Evolutionary conservation across 805 yeast genomes (phyloP).

Genomic region (Millerozyma acaciae): DNA sequence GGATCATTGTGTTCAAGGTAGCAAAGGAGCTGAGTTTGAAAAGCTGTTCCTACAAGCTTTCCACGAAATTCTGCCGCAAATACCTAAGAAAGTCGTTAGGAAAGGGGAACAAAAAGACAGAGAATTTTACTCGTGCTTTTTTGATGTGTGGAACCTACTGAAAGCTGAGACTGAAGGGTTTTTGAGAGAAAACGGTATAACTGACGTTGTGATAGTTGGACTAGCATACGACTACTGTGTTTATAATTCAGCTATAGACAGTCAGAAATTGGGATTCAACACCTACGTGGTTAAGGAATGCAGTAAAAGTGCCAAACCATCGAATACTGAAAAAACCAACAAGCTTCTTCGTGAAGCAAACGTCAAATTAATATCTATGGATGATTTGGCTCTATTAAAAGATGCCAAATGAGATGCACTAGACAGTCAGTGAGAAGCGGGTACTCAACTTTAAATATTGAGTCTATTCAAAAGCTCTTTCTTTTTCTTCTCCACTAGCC

Average conservation of each 20-base stretch:
- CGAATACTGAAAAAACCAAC: conserved; percentile 32
- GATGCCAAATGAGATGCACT: too few species aligned
- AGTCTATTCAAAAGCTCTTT: conserved; percentile 37
- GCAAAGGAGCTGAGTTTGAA: conserved; percentile 65
- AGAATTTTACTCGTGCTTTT: conserved; percentile 86
- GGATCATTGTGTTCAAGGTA: conserved; percentile 77
- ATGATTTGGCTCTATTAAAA: too few species aligned
- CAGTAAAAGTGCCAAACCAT: conserved; percentile 53
- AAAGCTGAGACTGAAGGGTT: conserved; percentile 59
- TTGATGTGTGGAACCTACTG: conserved; percentile 71
- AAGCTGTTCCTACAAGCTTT: conserved; percentile 39
- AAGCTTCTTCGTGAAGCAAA: conserved; percentile 26
- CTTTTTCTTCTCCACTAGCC: conserved; percentile 45
- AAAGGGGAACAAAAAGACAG: conserved; percentile 73
- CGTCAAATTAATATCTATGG: conserved; percentile 22
- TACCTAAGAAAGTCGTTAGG: conserved; percentile 43
- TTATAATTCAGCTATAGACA: conserved; percentile 67
- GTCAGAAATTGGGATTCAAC: conserved; percentile 55
- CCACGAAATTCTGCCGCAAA: conserved; percentile 25
- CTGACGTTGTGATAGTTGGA: conserved; percentile 71
- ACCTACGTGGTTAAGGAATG: conserved; percentile 59
- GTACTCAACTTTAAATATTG: conserved; percentile 28
- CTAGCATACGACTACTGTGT: conserved; percentile 89
- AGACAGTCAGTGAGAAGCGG: too few species aligned
- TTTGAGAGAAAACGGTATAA: conserved; percentile 45